Evolutionary conservation across 805 yeast species (phyloP).

Genomic region (Nematodospora valgi): DNA sequence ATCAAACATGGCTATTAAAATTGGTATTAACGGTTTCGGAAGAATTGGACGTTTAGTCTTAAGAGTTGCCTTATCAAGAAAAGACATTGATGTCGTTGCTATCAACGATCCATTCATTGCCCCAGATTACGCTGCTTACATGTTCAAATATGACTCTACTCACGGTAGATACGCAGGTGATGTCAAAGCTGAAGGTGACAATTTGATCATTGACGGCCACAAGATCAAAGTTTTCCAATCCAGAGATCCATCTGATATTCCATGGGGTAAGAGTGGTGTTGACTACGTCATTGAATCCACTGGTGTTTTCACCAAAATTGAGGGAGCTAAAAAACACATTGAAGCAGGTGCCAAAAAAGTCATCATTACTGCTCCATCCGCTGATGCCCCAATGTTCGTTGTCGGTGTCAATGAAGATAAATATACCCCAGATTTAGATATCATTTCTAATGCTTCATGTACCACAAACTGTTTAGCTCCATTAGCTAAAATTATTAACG

Average conservation of each 20-base stretch:
- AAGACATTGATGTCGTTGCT: constrained; percentile 79
- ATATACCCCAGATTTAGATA: constrained; percentile 71
- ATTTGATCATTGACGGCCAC: constrained; percentile 66
- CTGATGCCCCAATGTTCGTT: constrained; percentile 94
- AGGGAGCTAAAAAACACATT: constrained; percentile 79
- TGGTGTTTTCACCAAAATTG: constrained; percentile 85
- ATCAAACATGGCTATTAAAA: constrained; percentile 53
- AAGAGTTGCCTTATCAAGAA: constrained; percentile 73
- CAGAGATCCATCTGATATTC: constrained; percentile 80
- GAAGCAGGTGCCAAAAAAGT: constrained; percentile 94
- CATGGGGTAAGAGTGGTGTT: constrained; percentile 83
- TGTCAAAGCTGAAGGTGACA: constrained; percentile 56
- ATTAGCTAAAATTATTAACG: constrained; percentile 85
- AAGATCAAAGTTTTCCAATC: constrained; percentile 69
- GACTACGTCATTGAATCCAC: constrained; percentile 90
- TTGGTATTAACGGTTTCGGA: constrained; percentile 95
- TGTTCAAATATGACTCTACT: constrained; percentile 94
- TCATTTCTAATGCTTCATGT: constrained; percentile 91
- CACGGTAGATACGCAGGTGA: constrained; percentile 83
- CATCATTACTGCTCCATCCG: constrained; percentile 89
- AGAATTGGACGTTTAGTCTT: constrained; percentile 89
- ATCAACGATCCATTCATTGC: constrained; percentile 90
- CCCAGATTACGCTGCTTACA: constrained; percentile 88
- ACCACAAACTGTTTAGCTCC: constrained; percentile 96
- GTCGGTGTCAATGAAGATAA: constrained; percentile 83